phyloP scores from a whole-genome alignment of 2,329 filamentous ascomycete species.

The Alternaria sp. region DNA sequence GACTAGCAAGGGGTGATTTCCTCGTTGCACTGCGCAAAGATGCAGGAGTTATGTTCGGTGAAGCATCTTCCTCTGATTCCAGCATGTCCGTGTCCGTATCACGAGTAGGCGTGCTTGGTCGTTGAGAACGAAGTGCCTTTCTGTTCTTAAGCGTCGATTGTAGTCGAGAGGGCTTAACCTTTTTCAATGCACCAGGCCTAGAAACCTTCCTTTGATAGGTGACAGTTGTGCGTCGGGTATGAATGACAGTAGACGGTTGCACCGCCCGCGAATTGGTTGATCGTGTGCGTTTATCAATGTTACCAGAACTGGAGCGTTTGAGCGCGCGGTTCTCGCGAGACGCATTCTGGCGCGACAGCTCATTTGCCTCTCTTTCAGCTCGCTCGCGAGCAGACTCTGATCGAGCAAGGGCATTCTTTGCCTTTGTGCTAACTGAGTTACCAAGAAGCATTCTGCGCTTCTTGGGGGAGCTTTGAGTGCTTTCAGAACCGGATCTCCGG shows the following conservation, averaged over 20 bases:
- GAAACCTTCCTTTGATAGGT: conserved; percentile 34
- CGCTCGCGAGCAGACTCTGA: conserved; percentile 33
- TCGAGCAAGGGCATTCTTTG: conserved; percentile 33
- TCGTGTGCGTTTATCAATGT: conserved; percentile 21
- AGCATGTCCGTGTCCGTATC: conserved; percentile 11
- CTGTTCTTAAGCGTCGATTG: conserved; percentile 19
- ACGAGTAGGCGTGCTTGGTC: conserved; percentile 29
- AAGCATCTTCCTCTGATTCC: conserved; percentile 34
- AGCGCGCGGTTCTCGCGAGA: conserved; percentile 46
- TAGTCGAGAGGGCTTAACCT: conserved; percentile 27
- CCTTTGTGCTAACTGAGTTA: conserved; percentile 32
- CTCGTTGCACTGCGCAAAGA: conserved; percentile 46
- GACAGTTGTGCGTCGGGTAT: conserved; percentile 34
- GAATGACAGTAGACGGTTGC: conserved; percentile 23
- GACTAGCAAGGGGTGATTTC: conserved; percentile 16
- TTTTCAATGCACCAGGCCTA: conserved; percentile 36
- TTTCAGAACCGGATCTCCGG: conserved; percentile 31
- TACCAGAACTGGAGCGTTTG: conserved; percentile 33
- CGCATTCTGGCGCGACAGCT: conserved; percentile 40
- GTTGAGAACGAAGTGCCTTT: conserved; percentile 25
- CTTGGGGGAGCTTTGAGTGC: conserved; percentile 40
- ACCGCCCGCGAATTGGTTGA: conserved; percentile 17
- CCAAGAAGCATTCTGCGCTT: conserved; percentile 40
- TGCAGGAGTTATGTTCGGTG: conserved; percentile 49
- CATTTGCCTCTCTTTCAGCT: conserved; percentile 38